Evolutionary conservation across 352 stramenopile species (phyloP), one percentile per base, ranked within the genome.

Genomic region (Phytophthora meadii): DNA sequence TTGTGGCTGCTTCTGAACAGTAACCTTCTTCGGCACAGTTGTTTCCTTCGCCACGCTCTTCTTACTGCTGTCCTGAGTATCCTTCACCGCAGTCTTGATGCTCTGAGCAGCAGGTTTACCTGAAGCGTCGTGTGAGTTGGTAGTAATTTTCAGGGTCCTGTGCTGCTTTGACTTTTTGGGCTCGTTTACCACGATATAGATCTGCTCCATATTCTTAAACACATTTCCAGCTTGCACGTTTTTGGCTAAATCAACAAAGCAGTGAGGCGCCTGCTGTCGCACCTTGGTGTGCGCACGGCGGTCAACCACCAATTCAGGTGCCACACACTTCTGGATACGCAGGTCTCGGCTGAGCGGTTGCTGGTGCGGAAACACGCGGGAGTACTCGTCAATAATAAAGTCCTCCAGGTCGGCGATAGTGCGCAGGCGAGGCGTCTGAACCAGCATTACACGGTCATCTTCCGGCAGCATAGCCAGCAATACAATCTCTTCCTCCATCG

Each of bases 161-260:
- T 32, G 22, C 12, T 50, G 25, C 28, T 62, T 57, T 22, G 68
- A 53, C 25, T 74, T 72, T 52, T 51, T 60, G 36, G 41, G 34
- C 32, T 39, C 24, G 60, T 84, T 84, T 17, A 65, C 30, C 19
- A 85, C 81, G 10, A 93, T 72, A 60, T 90, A 93, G 28, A 93
- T 80, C 65, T 89, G 84, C 70, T 93, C 84, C 84, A 93, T 93
- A 60, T 86, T 77, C 50, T 74, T 47, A 56, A 93, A 93, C 27
- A 88, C 79, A 44, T 91, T 92, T 54, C 82, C 82, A 11, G 81
- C 73, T 65, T 93, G 84, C 42, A 90, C 81, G 30, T 87, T 90
- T 74, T 93, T 93, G 61, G 81, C 80, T 48, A 93, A 60, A 41
- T 93, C 84, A 46, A 90, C 82, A 40, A 92, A 93, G 36, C 58